Conservation (phyloP, 2,329 filamentous ascomycete genomes). For the Alternaria infectoria region DNA sequence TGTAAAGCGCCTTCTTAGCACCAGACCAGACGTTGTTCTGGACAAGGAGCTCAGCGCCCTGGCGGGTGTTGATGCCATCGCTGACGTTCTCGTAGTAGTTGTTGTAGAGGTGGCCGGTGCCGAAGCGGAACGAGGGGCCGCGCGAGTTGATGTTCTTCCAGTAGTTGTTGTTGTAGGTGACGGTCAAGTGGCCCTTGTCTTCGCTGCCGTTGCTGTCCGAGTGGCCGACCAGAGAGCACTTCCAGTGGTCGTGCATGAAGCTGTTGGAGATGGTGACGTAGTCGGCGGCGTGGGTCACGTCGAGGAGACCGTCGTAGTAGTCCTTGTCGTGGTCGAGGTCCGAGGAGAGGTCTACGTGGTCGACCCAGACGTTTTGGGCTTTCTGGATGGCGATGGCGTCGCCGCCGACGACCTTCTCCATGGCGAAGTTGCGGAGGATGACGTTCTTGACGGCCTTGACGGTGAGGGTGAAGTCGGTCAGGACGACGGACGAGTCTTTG, state of each 20-base stretch:
- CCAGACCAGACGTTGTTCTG: conserved; percentile 50
- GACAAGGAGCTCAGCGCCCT: conserved; percentile 52
- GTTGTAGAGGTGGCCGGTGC: conserved; percentile 68
- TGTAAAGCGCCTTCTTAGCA: conserved; percentile 45
- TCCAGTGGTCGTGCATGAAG: conserved; percentile 66
- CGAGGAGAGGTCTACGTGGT: conserved; percentile 70
- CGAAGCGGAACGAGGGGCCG: conserved; percentile 68
- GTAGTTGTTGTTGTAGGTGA: conserved; percentile 73
- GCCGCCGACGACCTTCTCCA: conserved; percentile 57
- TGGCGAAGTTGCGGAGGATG: conserved; percentile 63
- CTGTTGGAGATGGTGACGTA: conserved; percentile 64
- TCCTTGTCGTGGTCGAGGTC: conserved; percentile 68
- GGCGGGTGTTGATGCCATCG: conserved; percentile 52
- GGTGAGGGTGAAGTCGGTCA: conserved; percentile 57
- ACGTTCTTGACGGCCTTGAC: conserved; percentile 60
- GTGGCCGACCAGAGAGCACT: conserved; percentile 64
- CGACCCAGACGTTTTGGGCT: conserved; percentile 65
- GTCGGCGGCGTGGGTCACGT: conserved; percentile 68
- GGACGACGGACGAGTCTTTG: conserved; percentile 53
- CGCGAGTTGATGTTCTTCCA: conserved; percentile 70
- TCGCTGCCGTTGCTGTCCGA: conserved; percentile 63
- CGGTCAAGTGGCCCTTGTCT: conserved; percentile 66
- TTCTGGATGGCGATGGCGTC: conserved; percentile 61
- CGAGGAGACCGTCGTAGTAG: conserved; percentile 72
- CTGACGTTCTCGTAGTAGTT: conserved; percentile 51